A percentile compares a stretch with the other conserved stretches of the same genome.
Evolutionary conservation across 257 asterid genomes (phyloP).

Genomic region (Capsicum rhomboideum): DNA sequence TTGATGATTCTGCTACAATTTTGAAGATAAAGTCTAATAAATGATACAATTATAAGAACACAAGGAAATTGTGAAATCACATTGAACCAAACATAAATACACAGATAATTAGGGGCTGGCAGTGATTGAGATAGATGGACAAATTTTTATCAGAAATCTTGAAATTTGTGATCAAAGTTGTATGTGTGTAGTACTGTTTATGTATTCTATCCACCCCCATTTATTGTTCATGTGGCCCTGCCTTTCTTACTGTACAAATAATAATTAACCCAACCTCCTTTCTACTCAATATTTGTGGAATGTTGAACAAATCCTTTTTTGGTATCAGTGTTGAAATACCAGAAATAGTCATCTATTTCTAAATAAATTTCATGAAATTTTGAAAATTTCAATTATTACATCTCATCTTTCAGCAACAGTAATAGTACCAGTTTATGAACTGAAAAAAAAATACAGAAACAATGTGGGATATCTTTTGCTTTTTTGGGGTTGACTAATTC

Average conservation of each 20-base stretch:
- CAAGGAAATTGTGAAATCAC: background rate
- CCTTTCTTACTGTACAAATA: conserved; percentile 19
- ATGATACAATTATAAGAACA: background rate
- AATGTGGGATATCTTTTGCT: background rate
- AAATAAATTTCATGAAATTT: background rate
- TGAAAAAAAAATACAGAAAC: too few species aligned
- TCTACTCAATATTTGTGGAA: conserved; percentile 1
- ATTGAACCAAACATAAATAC: background rate
- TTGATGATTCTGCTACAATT: background rate
- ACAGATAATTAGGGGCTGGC: conserved; percentile 24
- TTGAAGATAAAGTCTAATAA: background rate
- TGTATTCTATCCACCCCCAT: conserved; percentile 15
- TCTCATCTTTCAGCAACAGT: background rate
- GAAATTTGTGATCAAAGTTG: conserved; percentile 38
- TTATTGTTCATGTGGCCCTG: conserved; percentile 45
- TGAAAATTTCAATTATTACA: background rate
- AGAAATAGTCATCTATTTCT: background rate
- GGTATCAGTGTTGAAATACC: background rate
- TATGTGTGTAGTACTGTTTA: conserved; percentile 7
- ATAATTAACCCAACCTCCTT: conserved; percentile 18
- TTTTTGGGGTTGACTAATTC: background rate
- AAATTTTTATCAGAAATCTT: conserved; percentile 18
- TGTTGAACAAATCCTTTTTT: conserved; percentile 21
- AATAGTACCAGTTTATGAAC: background rate
- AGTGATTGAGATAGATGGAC: conserved; percentile 41